Evolutionary conservation across 2,329 filamentous ascomycete species (phyloP).

Genomic region (Cladorrhinum sp.): DNA sequence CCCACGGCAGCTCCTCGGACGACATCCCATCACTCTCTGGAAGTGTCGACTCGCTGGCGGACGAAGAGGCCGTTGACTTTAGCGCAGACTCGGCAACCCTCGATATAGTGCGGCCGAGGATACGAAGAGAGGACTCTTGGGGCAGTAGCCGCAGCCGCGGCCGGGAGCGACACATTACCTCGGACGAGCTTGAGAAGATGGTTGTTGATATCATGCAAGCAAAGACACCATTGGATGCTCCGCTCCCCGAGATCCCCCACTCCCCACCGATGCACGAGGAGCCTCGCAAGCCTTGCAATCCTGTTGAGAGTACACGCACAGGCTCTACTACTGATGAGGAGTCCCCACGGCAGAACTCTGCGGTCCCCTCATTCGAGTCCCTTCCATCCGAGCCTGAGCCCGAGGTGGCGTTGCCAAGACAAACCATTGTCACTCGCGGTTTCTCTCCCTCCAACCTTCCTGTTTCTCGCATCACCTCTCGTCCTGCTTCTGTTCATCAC

Average conservation of each 20-base stretch:
- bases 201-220: constrained; percentile 90
- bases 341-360: constrained; percentile 61
- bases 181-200: constrained; percentile 89
- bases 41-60: constrained; percentile 71
- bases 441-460: constrained; percentile 75
- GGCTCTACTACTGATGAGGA: constrained; percentile 46
- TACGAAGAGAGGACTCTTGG: constrained; percentile 69
- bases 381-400: constrained; percentile 33
- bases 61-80: constrained; percentile 64
- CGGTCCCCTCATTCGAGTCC: constrained; percentile 49
- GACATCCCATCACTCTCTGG: constrained; percentile 71
- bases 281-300: constrained; percentile 18
- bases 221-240: constrained; percentile 63
- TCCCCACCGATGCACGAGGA: constrained; percentile 46
- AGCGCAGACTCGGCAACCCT: constrained; percentile 52
- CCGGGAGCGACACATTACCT: constrained; percentile 85
- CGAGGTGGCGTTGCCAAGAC: constrained; percentile 53
- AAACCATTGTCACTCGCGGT: constrained; percentile 72
- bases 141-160: constrained; percentile 68
- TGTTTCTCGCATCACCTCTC: constrained; percentile 41
- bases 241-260: constrained; percentile 45
- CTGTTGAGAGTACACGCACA: constrained; percentile 38
- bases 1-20: constrained; percentile 40
- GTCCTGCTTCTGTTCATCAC: constrained; percentile 50
- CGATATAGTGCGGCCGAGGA: constrained; percentile 63